These are phyloP conservation scores for Brassica napus DNA, from an alignment of 345 rosid genomes.

Conservation along the genomic window DNA sequence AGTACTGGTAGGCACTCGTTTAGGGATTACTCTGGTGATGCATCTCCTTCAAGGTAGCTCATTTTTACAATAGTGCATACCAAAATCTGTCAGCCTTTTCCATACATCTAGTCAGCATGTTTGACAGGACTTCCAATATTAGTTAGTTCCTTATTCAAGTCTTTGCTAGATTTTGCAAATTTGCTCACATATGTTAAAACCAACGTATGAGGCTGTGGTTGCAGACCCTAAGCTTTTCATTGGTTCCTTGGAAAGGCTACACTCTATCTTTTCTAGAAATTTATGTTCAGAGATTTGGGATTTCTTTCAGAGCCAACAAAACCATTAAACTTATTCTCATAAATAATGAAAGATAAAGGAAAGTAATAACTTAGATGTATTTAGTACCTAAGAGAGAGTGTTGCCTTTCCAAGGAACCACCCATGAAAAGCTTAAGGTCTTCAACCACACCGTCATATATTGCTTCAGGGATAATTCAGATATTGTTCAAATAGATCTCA, in stretches of 20 bases:
- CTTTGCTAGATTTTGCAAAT: not conserved
- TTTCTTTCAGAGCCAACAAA: conserved; percentile 1
- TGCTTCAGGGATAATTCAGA: conserved; percentile 63
- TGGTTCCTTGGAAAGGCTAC: not conserved
- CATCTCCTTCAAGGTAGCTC: conserved; percentile 71
- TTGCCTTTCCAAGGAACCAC: conserved; percentile 52
- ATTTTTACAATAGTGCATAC: conserved; percentile 19
- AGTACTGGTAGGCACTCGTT: conserved; percentile 68
- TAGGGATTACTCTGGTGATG: conserved; percentile 69
- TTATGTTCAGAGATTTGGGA: not conserved
- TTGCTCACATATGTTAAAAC: not conserved
- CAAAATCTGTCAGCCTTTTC: conserved; percentile 1
- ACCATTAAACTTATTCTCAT: not conserved
- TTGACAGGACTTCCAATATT: conserved; percentile 4
- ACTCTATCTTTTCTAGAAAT: not conserved
- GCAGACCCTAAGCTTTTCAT: not conserved
- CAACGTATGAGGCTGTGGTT: not conserved
- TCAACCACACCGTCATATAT: conserved; percentile 65
- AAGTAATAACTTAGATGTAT: conserved; percentile 59
- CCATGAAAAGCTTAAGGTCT: conserved; percentile 48
- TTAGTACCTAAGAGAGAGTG: conserved; percentile 84
- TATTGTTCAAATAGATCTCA: conserved; percentile 43
- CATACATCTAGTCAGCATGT: conserved; percentile 9
- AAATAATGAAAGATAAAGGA: not conserved
- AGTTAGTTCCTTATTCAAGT: conserved; percentile 19